phyloP scores from a whole-genome alignment of 805 yeast species.

The Starmerella sirachaensis region DNA sequence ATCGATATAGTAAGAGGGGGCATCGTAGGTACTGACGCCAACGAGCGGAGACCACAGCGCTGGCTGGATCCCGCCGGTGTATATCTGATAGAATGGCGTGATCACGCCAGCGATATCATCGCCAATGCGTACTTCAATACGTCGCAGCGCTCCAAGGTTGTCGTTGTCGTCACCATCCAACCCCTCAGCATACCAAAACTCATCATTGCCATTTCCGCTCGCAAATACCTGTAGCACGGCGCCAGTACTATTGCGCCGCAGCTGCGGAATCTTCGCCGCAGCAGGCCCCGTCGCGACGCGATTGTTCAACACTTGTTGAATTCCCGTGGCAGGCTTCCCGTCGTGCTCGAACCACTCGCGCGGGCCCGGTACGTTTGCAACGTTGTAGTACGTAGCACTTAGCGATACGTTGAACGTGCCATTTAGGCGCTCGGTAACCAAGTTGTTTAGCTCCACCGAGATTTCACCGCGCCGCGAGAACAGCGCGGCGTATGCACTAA shows the following conservation, averaged over 20 bases:
- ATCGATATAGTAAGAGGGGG: constrained; percentile 55
- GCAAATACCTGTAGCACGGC: constrained; percentile 45
- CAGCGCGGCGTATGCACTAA: constrained; percentile 42
- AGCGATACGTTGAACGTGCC: constrained; percentile 51
- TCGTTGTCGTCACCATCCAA: constrained; percentile 1
- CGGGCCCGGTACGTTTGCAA: constrained; percentile 15
- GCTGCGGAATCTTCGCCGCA: constrained; percentile 19
- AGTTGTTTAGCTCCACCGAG: constrained; percentile 54
- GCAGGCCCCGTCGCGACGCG: constrained; percentile 8
- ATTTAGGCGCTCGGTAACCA: constrained; percentile 37
- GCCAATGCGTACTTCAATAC: constrained; percentile 47
- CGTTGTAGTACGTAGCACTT: constrained; percentile 38
- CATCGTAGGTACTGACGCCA: constrained; percentile 59
- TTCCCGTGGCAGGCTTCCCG: background rate
- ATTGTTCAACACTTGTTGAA: background rate
- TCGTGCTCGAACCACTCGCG: constrained; percentile 15
- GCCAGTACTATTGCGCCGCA: constrained; percentile 47
- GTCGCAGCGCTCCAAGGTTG: constrained; percentile 30
- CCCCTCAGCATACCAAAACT: constrained; percentile 55
- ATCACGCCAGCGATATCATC: constrained; percentile 47
- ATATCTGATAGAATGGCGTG: constrained; percentile 60
- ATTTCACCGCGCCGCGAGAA: constrained; percentile 35
- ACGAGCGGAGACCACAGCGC: constrained; percentile 72
- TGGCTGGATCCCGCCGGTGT: constrained; percentile 73
- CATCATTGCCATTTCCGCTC: constrained; percentile 69